Evolutionary conservation across 306 rosid genomes (phyloP).

Genomic region (Sphenostylis stenocarpa): DNA sequence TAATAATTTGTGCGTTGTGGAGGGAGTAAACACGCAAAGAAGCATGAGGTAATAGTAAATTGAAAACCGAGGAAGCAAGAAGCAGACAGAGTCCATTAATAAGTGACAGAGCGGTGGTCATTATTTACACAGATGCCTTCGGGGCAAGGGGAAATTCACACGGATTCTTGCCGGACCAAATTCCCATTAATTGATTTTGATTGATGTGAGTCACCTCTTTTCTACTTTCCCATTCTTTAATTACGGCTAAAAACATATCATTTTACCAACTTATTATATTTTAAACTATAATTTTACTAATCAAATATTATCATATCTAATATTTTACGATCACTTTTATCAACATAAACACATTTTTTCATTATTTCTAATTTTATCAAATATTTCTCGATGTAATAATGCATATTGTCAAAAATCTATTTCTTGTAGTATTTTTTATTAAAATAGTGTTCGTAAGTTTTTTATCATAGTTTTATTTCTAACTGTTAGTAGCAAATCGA

Average conservation of each 20-base stretch:
- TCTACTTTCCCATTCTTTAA: not conserved
- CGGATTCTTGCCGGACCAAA: not conserved
- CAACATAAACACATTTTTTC: too few relatives aligned
- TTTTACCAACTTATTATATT: too few relatives aligned
- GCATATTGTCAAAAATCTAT: too few relatives aligned
- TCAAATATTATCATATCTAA: too few relatives aligned
- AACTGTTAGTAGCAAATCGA: too few relatives aligned
- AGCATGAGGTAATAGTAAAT: not conserved
- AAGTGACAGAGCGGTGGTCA: not conserved
- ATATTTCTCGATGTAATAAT: too few relatives aligned
- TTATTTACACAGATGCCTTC: not conserved
- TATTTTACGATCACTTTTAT: too few relatives aligned
- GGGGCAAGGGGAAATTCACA: not conserved
- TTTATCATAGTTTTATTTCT: too few relatives aligned
- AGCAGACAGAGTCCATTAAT: slow-evolving; percentile 5
- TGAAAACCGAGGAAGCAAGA: not conserved
- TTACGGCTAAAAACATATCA: not conserved
- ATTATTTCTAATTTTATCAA: too few relatives aligned
- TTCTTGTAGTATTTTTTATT: too few relatives aligned
- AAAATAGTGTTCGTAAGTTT: too few relatives aligned
- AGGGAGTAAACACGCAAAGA: not conserved
- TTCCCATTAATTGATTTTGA: not conserved
- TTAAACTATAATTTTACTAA: too few relatives aligned
- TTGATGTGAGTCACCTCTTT: not conserved
- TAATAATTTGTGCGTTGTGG: not conserved